Base-by-base conservation (phyloP, 495 filamentous ascomycete species). In the Hypoxylon intermedium region DNA sequence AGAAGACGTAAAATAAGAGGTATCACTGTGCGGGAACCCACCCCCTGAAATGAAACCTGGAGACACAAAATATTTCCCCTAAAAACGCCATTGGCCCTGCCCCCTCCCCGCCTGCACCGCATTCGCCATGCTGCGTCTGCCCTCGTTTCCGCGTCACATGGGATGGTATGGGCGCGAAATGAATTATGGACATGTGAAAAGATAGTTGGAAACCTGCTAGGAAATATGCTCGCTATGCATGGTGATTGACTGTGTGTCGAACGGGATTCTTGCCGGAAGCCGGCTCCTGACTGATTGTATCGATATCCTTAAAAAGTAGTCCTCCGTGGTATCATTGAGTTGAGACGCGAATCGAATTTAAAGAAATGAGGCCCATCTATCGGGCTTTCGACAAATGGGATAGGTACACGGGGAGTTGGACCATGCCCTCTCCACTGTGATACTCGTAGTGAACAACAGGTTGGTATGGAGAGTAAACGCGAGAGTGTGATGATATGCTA, bases 71-170 rank as follows among this genome's bases (percentile, higher is more conserved):
- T 43, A 28, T 11, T 23, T 24, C 42, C 62, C 62, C 52, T 43
- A 38, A 56, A 41, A 60, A 65, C 62, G 62, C 62, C 55, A 51
- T 40, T 33, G 49, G 40, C 62, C 45, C 24, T 23, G 36, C 51
- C 45, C 24, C 26, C 50, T 28, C 44, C 53, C 53, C n/a, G n/a
- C n/a, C n/a, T n/a, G 41, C 60, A 57, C 24, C 13, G 33, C 31
- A 31, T 65, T 42, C 45, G 50, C 61, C 55, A 60, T 60, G 62
- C 62, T 60, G 51, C 62, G 46, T 64, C 19, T 57, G 37, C 49
- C 56, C 42, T 65, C 62, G 62, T 65, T 50, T 65, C 62, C 62
- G 34, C 62, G 46, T 65, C 55, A 65, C 38, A 16, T 15, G 18
- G 7, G n/a, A 9, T 7, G 24, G 13, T 53, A 45, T 60, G 41